A percentile compares a stretch with the other conserved stretches of the same genome.
phyloP scores from a whole-genome alignment of 768 basidiomycete genomes.

The Trametes cingulata region DNA sequence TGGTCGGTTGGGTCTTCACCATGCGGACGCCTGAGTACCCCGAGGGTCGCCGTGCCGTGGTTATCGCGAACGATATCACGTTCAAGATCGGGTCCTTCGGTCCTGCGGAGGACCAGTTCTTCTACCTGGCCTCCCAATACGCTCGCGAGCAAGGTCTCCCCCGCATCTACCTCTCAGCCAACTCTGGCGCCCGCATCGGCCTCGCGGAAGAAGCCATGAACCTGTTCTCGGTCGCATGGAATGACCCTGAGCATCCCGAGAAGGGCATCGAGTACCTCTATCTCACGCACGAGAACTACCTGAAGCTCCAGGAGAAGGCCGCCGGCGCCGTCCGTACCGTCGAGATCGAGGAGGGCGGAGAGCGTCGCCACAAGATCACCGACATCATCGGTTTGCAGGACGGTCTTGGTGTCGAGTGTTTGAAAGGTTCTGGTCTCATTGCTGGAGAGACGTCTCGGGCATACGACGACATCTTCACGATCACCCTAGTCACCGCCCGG shows the following conservation, averaged over 20 bases:
- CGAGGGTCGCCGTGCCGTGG: slow-evolving; percentile 81
- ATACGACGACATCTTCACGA: slow-evolving; percentile 99
- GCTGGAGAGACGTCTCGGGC: slow-evolving; percentile 98
- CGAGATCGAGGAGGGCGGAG: slow-evolving; percentile 85
- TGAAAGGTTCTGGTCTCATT: slow-evolving; percentile 96
- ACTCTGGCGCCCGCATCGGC: slow-evolving; percentile 97
- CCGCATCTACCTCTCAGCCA: slow-evolving; percentile 96
- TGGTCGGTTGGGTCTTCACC: slow-evolving; percentile 98
- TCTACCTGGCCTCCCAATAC: slow-evolving; percentile 92
- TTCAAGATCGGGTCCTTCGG: slow-evolving; percentile 99
- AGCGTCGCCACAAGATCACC: slow-evolving; percentile 90
- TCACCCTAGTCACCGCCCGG: slow-evolving; percentile 96
- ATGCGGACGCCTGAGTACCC: slow-evolving; percentile 92
- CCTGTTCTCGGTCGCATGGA: slow-evolving; percentile 92
- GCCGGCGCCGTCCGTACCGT: slow-evolving; percentile 73
- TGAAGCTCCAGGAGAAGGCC: slow-evolving; percentile 88
- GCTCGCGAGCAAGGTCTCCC: slow-evolving; percentile 88
- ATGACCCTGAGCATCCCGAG: slow-evolving; percentile 76
- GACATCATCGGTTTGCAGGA: slow-evolving; percentile 97
- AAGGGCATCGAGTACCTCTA: slow-evolving; percentile 97
- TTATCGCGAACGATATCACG: slow-evolving; percentile 97
- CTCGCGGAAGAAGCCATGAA: slow-evolving; percentile 89
- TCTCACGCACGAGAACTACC: slow-evolving; percentile 87
- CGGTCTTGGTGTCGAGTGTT: slow-evolving; percentile 93
- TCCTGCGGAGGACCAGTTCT: slow-evolving; percentile 93